Percentiles rank a stretch among this genome's conserved stretches.
These are phyloP conservation scores for Fusarium beomiforme DNA, from an alignment of 2,329 filamentous ascomycete genomes.

Conservation along the genomic window DNA sequence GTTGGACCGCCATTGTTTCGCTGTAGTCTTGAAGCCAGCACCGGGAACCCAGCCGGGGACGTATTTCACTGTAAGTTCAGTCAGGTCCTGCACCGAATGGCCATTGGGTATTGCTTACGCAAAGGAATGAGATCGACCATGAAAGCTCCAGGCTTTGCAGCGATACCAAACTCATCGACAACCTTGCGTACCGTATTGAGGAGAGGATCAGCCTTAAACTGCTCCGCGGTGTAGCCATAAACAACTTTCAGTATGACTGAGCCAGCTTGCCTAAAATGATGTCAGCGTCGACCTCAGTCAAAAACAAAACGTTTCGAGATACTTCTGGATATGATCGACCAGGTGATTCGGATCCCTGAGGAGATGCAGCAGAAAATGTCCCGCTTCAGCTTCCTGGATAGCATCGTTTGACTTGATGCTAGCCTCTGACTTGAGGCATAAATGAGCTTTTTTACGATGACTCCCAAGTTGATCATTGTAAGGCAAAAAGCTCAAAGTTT, in stretches of 20 bases:
- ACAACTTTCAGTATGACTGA: constrained; percentile 28
- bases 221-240: constrained; percentile 30
- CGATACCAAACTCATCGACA: constrained; percentile 27
- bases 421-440: constrained; percentile 55
- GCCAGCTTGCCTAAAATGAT: constrained; percentile 9
- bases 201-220: constrained; percentile 14
- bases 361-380: constrained; percentile 36
- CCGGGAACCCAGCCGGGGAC: constrained; percentile 23
- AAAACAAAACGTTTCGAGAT: not conserved
- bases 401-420: constrained; percentile 50
- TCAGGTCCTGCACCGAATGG: too few species aligned
- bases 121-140: constrained; percentile 34
- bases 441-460: constrained; percentile 56
- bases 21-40: constrained; percentile 12
- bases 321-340: constrained; percentile 55
- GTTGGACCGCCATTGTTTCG: constrained; percentile 14
- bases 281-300: not conserved
- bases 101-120: not conserved
- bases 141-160: constrained; percentile 21
- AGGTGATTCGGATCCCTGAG: constrained; percentile 51
- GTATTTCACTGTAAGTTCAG: constrained; percentile 4
- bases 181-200: constrained; percentile 23
- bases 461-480: constrained; percentile 51
- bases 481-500: constrained; percentile 47
- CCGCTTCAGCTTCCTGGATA: constrained; percentile 55